Evolutionary conservation across 208 protist genomes (phyloP).

Genomic region (Acanthamoeba castellanii): DNA sequence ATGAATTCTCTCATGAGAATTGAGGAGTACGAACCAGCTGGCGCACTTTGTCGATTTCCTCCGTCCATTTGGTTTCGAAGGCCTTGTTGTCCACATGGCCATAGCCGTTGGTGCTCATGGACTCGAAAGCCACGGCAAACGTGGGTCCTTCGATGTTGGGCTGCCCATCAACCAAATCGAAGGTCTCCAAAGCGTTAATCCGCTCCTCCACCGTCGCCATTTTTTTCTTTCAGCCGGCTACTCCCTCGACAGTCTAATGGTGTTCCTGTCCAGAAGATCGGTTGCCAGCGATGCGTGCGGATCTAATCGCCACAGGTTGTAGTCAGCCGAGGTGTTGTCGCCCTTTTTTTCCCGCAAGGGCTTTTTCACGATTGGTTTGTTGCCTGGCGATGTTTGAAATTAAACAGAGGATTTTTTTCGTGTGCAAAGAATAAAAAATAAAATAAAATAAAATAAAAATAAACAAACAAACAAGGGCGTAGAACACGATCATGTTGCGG

Average conservation of each 20-base stretch:
- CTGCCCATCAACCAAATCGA: constrained; percentile 70
- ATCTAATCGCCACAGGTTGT: too few relatives aligned
- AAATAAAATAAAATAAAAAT: not conserved
- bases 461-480: too few relatives aligned
- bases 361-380: too few relatives aligned
- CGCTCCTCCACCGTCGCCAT: constrained; percentile 71
- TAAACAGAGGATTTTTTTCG: not conserved
- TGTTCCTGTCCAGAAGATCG: not conserved
- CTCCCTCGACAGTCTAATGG: not conserved
- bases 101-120: not conserved
- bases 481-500: too few relatives aligned
- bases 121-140: constrained; percentile 56
- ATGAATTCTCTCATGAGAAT: not conserved
- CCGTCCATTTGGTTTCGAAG: constrained; percentile 74
- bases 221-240: not conserved
- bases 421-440: not conserved
- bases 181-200: constrained; percentile 64
- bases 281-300: too few relatives aligned
- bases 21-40: constrained; percentile 52
- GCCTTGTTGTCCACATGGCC: constrained; percentile 35
- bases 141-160: constrained; percentile 59
- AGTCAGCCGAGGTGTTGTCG: too few relatives aligned
- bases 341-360: too few relatives aligned
- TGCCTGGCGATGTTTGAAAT: too few relatives aligned
- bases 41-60: constrained; percentile 65